These are phyloP conservation scores for Tanacetum coccineum DNA, from an alignment of 129 eudicot genomes.

Conservation along the genomic window DNA sequence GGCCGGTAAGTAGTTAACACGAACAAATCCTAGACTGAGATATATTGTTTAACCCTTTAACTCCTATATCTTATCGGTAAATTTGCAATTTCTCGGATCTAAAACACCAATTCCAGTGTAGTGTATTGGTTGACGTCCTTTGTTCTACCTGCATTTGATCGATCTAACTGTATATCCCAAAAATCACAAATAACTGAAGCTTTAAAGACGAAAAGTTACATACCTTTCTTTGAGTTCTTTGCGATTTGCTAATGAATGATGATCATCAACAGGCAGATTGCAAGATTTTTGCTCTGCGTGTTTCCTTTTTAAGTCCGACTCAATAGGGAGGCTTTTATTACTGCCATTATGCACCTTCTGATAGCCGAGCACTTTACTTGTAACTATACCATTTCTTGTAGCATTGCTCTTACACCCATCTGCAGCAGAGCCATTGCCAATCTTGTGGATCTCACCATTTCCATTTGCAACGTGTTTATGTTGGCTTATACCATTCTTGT, in stretches of 20 bases:
- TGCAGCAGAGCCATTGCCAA: constrained; percentile 12
- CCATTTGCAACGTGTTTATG: constrained; percentile 38
- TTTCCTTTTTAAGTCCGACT: constrained; percentile 48
- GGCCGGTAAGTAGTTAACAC: background rate
- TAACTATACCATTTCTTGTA: constrained; percentile 17
- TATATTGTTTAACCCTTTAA: background rate
- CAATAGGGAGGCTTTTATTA: constrained; percentile 26
- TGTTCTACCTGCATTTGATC: background rate
- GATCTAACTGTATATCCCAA: constrained; percentile 11
- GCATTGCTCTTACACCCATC: constrained; percentile 29
- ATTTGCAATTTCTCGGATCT: background rate
- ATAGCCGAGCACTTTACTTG: constrained; percentile 12
- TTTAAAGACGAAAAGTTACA: constrained; percentile 29
- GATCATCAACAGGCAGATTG: constrained; percentile 47
- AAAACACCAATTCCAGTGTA: background rate
- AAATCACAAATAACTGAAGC: constrained; percentile 10
- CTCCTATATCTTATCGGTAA: constrained; percentile 7
- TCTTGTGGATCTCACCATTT: constrained; percentile 35
- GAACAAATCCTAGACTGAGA: constrained; percentile 4
- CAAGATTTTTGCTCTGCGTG: constrained; percentile 33
- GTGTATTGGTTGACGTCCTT: background rate
- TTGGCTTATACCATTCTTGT: constrained; percentile 36
- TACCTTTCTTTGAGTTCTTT: constrained; percentile 63
- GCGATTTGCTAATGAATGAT: constrained; percentile 32
- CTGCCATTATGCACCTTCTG: constrained; percentile 29